Conservation (phyloP, 2,329 filamentous ascomycete genomes). For the Dactylonectria estremocensis region DNA sequence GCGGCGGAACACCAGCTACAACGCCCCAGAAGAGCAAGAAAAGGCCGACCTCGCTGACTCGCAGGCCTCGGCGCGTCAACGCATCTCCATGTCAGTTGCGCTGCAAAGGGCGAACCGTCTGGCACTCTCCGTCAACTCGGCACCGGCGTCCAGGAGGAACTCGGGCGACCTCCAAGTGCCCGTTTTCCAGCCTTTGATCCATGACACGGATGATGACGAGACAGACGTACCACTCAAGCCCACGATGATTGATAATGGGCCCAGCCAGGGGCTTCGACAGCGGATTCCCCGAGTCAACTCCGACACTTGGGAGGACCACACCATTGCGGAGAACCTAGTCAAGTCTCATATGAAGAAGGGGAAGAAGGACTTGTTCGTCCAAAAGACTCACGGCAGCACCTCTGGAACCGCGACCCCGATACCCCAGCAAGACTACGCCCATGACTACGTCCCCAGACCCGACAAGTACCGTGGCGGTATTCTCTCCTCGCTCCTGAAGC, state of each 20-base stretch:
- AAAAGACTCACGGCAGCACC: conserved; percentile 41
- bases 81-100: conserved; percentile 59
- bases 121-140: conserved; percentile 57
- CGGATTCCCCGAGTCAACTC: conserved; percentile 36
- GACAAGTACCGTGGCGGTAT: conserved; percentile 81
- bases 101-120: conserved; percentile 57
- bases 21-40: conserved; percentile 58
- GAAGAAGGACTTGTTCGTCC: conserved; percentile 52
- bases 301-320: conserved; percentile 44
- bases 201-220: conserved; percentile 51
- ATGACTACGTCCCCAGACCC: conserved; percentile 76
- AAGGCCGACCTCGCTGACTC: conserved; percentile 58
- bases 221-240: conserved; percentile 37
- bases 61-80: conserved; percentile 54
- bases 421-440: conserved; percentile 64
- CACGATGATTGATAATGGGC: conserved; percentile 30
- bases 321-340: conserved; percentile 54
- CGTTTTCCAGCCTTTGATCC: conserved; percentile 53
- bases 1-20: conserved; percentile 61
- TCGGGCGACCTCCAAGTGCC: conserved; percentile 51
- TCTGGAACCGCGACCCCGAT: conserved; percentile 58
- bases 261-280: conserved; percentile 45
- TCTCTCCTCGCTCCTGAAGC: conserved; percentile 79
- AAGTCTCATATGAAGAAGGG: conserved; percentile 52
- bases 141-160: conserved; percentile 55